These are phyloP conservation scores for Chrysosporium queenslandicum DNA, from an alignment of 2,329 filamentous ascomycete species.

Conservation along the genomic window DNA sequence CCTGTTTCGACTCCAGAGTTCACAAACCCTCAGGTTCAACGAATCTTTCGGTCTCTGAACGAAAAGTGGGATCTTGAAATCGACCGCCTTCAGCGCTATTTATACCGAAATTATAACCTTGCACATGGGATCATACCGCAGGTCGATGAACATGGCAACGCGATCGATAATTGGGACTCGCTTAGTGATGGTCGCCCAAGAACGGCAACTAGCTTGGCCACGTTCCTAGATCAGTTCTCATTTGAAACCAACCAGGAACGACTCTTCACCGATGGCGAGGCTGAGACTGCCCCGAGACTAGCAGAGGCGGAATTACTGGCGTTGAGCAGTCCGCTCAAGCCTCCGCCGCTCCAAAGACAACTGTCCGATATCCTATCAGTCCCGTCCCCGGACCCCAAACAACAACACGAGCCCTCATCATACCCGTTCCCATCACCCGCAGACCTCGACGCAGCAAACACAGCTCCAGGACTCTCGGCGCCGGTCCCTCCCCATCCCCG, in stretches of 20 bases:
- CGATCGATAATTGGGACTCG: constrained; percentile 23
- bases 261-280: neutral
- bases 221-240: constrained; percentile 32
- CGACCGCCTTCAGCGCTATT: constrained; percentile 34
- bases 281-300: neutral
- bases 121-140: constrained; percentile 25
- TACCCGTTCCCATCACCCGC: neutral
- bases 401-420: neutral
- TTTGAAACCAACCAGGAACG: constrained; percentile 9
- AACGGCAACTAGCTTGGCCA: constrained; percentile 31
- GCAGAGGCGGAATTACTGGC: neutral
- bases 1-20: constrained; percentile 12
- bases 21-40: constrained; percentile 31
- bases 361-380: constrained; percentile 6
- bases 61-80: constrained; percentile 40
- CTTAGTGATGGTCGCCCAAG: constrained; percentile 30
- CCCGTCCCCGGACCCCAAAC: constrained; percentile 1
- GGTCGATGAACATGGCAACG: constrained; percentile 14
- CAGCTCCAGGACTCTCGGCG: neutral
- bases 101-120: constrained; percentile 39
- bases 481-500: constrained; percentile 12
- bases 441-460: neutral
- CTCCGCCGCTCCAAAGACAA: neutral
- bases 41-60: constrained; percentile 34
- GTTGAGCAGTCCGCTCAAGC: neutral